Evolutionary conservation across 805 yeast species (phyloP).

Genomic region (Kockiozyma suomiensis): DNA sequence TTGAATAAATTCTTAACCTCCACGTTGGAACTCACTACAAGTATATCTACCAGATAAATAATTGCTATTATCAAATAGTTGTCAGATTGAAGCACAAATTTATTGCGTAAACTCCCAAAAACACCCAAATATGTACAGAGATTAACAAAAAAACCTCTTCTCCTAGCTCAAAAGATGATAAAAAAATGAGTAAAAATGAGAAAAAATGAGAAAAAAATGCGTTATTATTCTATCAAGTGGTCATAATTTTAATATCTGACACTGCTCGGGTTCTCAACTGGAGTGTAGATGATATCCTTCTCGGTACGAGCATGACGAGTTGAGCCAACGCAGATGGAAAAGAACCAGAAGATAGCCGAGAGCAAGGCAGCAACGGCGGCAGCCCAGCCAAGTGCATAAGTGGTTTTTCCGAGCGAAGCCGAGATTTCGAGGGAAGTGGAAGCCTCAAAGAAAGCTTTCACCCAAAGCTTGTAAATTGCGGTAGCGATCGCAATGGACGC

Average conservation of each 20-base stretch:
- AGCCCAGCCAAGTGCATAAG: constrained; percentile 67
- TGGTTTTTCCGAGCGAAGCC: constrained; percentile 53
- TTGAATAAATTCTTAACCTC: too few relatives aligned
- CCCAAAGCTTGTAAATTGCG: constrained; percentile 57
- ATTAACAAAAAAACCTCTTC: too few relatives aligned
- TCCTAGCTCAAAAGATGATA: too few relatives aligned
- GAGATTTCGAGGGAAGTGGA: constrained; percentile 55
- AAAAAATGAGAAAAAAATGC: neutral
- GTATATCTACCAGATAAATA: too few relatives aligned
- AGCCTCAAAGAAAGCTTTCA: constrained; percentile 53
- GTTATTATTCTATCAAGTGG: too few relatives aligned
- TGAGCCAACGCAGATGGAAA: constrained; percentile 51
- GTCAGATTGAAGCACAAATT: too few relatives aligned
- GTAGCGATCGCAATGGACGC: constrained; percentile 61
- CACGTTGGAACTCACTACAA: too few relatives aligned
- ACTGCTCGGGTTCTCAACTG: constrained; percentile 21
- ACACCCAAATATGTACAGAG: too few relatives aligned
- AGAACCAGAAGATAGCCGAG: constrained; percentile 48
- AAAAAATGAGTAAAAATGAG: too few relatives aligned
- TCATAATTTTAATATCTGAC: constrained; percentile 6
- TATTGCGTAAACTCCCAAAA: too few relatives aligned
- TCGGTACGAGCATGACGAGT: constrained; percentile 27
- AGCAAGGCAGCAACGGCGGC: constrained; percentile 54
- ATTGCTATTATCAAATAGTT: too few relatives aligned
- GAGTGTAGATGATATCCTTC: constrained; percentile 26